Base-by-base conservation (phyloP, 2,329 filamentous ascomycete species). In the Didymosphaeria variabile region DNA sequence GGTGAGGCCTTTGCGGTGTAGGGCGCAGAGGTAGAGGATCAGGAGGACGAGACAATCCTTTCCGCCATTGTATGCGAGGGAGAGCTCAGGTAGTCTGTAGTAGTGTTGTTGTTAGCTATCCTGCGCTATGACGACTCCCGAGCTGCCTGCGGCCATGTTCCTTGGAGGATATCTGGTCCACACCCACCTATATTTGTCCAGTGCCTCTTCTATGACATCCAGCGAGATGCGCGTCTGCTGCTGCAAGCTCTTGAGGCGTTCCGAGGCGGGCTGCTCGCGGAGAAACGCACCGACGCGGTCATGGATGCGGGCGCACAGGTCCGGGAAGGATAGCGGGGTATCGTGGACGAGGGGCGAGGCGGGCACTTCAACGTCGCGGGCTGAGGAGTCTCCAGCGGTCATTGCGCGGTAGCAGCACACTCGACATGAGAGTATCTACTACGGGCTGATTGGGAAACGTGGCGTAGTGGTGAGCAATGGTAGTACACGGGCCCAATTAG, bases 21-120 rank as follows among this genome's bases (percentile, higher is more conserved):
- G 78, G 21, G 83, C 83, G 63, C 90, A 89, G 67, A 98, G 89
- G 74, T 97, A 92, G 66, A 98, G 84, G 72, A 97, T 86, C 7
- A 98, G 85, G 19, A 98, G 88, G 56, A 98, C 94, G 19, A 98
- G 90, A 73, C 94, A 98, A 84, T 98, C 95, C 79, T 99, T 99
- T 63, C 95, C 95, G 74, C 95, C 95, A 72, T 99, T 99, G 81
- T 97, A 99, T 59, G 94, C 97, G 66, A 98, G 84, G 5, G 94
- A 93, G 62, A 98, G 85, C 75, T 96, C 86, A 60, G 90, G 85
- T 64, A 91, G 86, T 60, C 92, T 95, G 42, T 19, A 71, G 17
- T 62, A 47, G 57, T 36, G 52, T 45, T 38, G 44, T 23, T 42
- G 64, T 74, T 59, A 76, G 69, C 62, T 57, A 55, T 19, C 34